A percentile compares a stretch with the other conserved stretches of the same genome.
Conservation (phyloP, 306 rosid genomes). For the Citrullus mucosospermus region DNA sequence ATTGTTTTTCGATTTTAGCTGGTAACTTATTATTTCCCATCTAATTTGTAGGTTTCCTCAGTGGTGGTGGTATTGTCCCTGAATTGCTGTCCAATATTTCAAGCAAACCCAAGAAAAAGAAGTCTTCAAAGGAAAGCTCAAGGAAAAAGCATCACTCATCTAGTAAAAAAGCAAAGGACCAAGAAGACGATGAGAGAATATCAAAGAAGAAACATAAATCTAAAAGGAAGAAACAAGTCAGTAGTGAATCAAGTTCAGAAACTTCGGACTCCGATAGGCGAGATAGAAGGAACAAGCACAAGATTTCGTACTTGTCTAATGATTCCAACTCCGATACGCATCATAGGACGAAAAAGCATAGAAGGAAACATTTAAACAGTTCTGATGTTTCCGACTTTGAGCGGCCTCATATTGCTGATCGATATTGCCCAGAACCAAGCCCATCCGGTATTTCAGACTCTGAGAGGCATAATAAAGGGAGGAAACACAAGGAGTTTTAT, state of each 20-base stretch:
- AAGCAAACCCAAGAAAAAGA: constrained; percentile 46
- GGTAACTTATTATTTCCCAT: constrained; percentile 2
- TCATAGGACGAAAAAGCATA: constrained; percentile 13
- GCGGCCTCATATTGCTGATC: constrained; percentile 12
- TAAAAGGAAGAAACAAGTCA: constrained; percentile 31
- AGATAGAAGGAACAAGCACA: constrained; percentile 8
- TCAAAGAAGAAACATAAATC: constrained; percentile 31
- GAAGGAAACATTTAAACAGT: constrained; percentile 17
- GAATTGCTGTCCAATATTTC: constrained; percentile 53
- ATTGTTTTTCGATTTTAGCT: neutral
- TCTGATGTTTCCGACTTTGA: constrained; percentile 33
- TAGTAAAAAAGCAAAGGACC: constrained; percentile 16
- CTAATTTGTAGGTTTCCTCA: constrained; percentile 55
- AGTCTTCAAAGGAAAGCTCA: constrained; percentile 39
- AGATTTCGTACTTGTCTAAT: constrained; percentile 2
- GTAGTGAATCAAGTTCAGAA: constrained; percentile 37
- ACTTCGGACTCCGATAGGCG: constrained; percentile 21
- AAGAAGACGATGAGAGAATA: constrained; percentile 30
- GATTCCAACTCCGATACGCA: constrained; percentile 11
- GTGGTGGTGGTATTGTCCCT: constrained; percentile 53
- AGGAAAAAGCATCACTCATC: constrained; percentile 25
- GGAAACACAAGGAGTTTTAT: constrained; percentile 2
- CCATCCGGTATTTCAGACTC: constrained; percentile 26
- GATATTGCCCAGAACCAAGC: constrained; percentile 26
- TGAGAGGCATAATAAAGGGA: constrained; percentile 14